phyloP scores from a whole-genome alignment of 2,329 filamentous ascomycete species.

The Beauveria varroae region DNA sequence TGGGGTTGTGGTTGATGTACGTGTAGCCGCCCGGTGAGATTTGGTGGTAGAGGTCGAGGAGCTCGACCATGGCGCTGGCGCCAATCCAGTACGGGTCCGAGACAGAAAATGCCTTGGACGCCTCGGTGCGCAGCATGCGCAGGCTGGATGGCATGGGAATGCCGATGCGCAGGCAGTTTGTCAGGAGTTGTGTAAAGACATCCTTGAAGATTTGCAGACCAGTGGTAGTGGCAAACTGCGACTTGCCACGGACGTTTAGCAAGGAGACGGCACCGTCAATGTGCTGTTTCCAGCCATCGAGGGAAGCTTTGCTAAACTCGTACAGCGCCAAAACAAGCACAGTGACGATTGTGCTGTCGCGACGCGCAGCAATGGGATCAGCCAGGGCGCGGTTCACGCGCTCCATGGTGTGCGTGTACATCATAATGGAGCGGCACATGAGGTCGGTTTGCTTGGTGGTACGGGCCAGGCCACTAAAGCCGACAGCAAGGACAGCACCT shows the following conservation, averaged over 20 bases:
- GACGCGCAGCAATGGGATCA: conserved; percentile 6
- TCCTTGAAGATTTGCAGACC: conserved; percentile 12
- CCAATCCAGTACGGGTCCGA: conserved; percentile 12
- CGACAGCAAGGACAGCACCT: conserved; percentile 8
- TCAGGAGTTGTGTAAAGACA: conserved; percentile 10
- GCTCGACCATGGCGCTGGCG: conserved; percentile 11
- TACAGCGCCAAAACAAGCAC: conserved; percentile 10
- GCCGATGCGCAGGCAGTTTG: conserved; percentile 8
- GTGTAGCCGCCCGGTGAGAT: conserved; percentile 11
- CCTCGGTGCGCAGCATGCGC: conserved; percentile 10
- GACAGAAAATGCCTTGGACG: conserved; percentile 11
- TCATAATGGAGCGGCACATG: conserved; percentile 10
- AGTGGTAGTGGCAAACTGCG: conserved; percentile 4
- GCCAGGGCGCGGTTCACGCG: conserved; percentile 9
- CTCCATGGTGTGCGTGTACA: conserved; percentile 12
- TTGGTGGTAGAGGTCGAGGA: conserved; percentile 10
- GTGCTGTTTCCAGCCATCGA: conserved; percentile 11
- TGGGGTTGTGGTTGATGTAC: conserved; percentile 2
- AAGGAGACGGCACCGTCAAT: conserved; percentile 11
- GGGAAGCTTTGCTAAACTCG: conserved; percentile 11
- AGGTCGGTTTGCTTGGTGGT: conserved; percentile 11
- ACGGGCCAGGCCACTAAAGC: conserved; percentile 10
- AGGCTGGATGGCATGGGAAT: conserved; percentile 7
- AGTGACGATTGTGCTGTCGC: conserved; percentile 11
- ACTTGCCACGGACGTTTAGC: conserved; percentile 11